Percentiles rank a stretch among this genome's conserved stretches.
These are phyloP conservation scores for Coelastrella sp. DNA, from an alignment of 139 green algal species.

Conservation along the genomic window DNA sequence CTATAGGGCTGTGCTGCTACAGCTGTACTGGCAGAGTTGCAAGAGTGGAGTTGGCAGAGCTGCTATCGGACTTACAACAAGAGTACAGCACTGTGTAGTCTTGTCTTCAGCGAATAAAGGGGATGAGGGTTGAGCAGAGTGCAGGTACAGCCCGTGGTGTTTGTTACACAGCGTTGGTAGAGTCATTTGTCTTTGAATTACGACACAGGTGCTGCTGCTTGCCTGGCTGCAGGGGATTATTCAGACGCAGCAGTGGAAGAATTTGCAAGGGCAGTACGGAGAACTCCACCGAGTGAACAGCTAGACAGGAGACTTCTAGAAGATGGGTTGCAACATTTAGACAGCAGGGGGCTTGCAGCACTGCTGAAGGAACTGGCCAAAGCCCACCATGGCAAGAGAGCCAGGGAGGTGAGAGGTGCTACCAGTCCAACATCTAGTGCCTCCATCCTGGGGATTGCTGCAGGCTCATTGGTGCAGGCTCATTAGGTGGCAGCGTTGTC, in stretches of 20 bases:
- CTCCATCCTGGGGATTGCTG: neutral
- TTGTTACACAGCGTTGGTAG: too few species aligned
- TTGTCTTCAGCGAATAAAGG: too few species aligned
- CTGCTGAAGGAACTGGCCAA: slow-evolving; percentile 49
- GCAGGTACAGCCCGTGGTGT: too few species aligned
- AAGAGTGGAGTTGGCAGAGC: too few species aligned
- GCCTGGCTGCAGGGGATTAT: slow-evolving; percentile 1
- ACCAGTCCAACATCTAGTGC: neutral
- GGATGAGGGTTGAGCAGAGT: neutral
- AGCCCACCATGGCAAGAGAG: neutral
- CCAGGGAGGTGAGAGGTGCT: slow-evolving; percentile 21
- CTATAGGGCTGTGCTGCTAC: too few species aligned
- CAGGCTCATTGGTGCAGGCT: neutral
- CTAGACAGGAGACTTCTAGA: slow-evolving; percentile 23
- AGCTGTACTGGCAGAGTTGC: too few species aligned
- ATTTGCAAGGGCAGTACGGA: slow-evolving; percentile 18
- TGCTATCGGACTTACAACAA: too few species aligned
- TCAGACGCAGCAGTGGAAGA: slow-evolving; percentile 43
- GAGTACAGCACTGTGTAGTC: too few species aligned
- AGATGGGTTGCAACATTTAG: slow-evolving; percentile 19
- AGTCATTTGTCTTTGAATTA: neutral
- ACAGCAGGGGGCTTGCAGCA: slow-evolving; percentile 41
- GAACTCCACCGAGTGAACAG: neutral
- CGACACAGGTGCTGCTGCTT: neutral
- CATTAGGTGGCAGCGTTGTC: neutral